A percentile compares a stretch with the other conserved stretches of the same genome.
Conservation (phyloP, 176 grass and related monocot species). For the Musa itinerans region DNA sequence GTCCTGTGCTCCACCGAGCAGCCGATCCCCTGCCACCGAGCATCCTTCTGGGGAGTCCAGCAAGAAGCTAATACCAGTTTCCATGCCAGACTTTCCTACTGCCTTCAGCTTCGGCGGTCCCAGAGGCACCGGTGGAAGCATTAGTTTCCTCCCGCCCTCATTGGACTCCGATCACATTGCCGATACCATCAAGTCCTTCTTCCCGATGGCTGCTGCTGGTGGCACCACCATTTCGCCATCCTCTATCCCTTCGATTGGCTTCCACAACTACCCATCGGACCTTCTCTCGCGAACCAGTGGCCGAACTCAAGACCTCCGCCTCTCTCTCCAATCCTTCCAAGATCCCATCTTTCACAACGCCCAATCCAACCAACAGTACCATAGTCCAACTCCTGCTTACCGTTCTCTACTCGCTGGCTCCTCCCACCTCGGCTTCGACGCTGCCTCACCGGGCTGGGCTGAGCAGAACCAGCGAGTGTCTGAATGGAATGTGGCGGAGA, state of each 20-base stretch:
- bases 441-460: slow-evolving; percentile 40
- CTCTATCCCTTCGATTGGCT: neutral
- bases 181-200: slow-evolving; percentile 11
- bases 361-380: slow-evolving; percentile 8
- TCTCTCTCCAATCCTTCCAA: slow-evolving; percentile 88
- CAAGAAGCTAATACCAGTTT: neutral
- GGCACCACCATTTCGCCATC: neutral
- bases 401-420: slow-evolving; percentile 33
- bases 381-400: slow-evolving; percentile 29
- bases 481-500: slow-evolving; percentile 68
- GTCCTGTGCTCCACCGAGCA: neutral
- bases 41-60: neutral
- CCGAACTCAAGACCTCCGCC: slow-evolving; percentile 78
- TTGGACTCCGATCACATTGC: slow-evolving; percentile 13
- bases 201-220: neutral
- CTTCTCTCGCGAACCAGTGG: slow-evolving; percentile 51
- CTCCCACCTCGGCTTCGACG: slow-evolving; percentile 41
- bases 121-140: neutral
- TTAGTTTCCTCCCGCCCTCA: slow-evolving; percentile 13
- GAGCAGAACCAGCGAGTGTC: slow-evolving; percentile 56
- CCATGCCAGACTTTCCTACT: neutral
- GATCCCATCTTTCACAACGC: slow-evolving; percentile 1
- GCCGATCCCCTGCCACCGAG: neutral
- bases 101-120: slow-evolving; percentile 9
- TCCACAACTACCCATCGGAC: slow-evolving; percentile 30